Conservation (phyloP, 1,139 yeast species). For the Suhomyces anneliseae region DNA sequence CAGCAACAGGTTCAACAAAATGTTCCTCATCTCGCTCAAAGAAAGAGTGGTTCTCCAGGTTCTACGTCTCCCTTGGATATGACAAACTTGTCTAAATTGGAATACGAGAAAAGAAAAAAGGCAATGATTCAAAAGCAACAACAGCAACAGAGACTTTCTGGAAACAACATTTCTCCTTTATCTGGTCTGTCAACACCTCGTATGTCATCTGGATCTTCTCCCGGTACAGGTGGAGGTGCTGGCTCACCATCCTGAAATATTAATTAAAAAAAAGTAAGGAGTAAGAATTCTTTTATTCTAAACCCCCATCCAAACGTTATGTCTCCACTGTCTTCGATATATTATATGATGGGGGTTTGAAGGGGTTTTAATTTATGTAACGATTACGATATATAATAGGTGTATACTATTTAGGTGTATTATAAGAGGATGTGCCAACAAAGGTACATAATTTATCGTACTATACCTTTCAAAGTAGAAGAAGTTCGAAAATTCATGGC, state of each 20-base stretch:
- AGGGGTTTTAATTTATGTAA: too few species aligned
- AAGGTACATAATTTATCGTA: too few species aligned
- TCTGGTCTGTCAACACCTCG: constrained; percentile 8
- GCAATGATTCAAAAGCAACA: constrained; percentile 27
- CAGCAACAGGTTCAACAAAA: constrained; percentile 22
- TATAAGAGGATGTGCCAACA: too few species aligned
- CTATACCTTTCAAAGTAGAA: too few species aligned
- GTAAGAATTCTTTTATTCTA: too few species aligned
- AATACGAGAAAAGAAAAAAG: constrained; percentile 32
- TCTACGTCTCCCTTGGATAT: constrained; percentile 20
- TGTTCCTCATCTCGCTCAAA: constrained; percentile 8
- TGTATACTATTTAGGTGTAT: too few species aligned
- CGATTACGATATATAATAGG: too few species aligned
- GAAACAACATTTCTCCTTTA: constrained; percentile 8
- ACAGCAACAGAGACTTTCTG: constrained; percentile 11
- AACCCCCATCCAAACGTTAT: too few species aligned
- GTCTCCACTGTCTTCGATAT: too few species aligned
- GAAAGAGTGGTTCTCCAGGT: constrained; percentile 9
- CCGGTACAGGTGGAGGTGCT: constrained; percentile 1
- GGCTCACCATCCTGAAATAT: neutral
- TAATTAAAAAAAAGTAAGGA: too few species aligned
- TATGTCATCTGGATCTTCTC: constrained; percentile 10
- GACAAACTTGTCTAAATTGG: constrained; percentile 25
- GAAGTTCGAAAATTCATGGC: too few species aligned
- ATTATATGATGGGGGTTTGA: too few species aligned